Conservation (phyloP, 2,329 filamentous ascomycete genomes). For the Pestalotiopsis sp. region DNA sequence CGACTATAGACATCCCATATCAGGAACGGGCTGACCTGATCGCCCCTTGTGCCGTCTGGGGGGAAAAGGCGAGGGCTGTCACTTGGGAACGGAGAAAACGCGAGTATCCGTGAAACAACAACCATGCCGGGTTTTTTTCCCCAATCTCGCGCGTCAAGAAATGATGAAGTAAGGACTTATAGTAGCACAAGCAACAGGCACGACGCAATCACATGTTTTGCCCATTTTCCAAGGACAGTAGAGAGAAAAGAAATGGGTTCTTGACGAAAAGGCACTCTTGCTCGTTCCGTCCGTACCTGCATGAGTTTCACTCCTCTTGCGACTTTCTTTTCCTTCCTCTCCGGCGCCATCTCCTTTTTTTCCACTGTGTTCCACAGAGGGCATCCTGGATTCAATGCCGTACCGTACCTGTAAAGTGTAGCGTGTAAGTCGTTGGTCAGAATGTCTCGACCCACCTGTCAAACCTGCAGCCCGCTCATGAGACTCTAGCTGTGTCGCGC, state of each 20-base stretch:
- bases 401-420: neutral
- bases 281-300: neutral
- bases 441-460: conserved; percentile 4
- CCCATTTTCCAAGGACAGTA: neutral
- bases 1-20: neutral
- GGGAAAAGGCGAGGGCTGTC: neutral
- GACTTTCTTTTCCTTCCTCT: neutral
- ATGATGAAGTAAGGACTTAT: neutral
- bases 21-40: neutral
- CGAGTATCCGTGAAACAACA: neutral
- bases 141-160: neutral
- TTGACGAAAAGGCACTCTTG: neutral
- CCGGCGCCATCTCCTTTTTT: neutral
- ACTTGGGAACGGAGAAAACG: neutral
- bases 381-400: neutral
- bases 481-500: neutral
- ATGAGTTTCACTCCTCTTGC: neutral
- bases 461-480: neutral
- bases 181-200: neutral
- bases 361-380: neutral
- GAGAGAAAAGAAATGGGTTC: neutral
- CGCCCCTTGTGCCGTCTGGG: neutral
- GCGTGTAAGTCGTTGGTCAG: neutral
- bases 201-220: neutral
- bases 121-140: neutral